Percentiles rank a stretch among this genome's conserved stretches.
phyloP scores from a whole-genome alignment of 768 basidiomycete genomes.

The Boletus eberwhitei region DNA sequence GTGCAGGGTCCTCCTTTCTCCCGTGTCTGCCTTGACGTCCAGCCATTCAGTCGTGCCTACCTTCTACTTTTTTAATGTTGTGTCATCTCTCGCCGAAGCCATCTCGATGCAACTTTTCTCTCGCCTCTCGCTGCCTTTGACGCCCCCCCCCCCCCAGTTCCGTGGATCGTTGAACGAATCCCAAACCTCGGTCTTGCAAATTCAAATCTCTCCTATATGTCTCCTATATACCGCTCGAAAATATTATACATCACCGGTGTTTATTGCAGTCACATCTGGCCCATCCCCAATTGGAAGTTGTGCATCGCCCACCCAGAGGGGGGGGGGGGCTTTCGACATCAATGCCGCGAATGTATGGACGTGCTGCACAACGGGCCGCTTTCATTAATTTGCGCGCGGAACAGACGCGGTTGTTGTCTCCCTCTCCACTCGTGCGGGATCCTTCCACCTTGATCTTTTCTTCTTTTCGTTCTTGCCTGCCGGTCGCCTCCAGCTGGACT shows the following conservation, averaged over 20 bases:
- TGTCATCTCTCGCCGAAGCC: slow-evolving; percentile 4
- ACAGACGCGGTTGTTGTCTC: too few species aligned
- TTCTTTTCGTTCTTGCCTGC: background rate
- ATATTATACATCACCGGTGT: slow-evolving; percentile 9
- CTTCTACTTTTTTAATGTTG: slow-evolving; percentile 1
- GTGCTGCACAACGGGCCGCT: background rate
- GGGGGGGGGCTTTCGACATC: too few species aligned
- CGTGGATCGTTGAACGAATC: background rate
- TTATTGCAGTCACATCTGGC: background rate
- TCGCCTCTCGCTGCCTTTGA: background rate
- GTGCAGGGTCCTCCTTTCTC: background rate
- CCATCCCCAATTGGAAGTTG: background rate
- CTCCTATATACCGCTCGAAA: background rate
- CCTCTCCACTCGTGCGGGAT: background rate
- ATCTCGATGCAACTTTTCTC: background rate
- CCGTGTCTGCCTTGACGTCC: slow-evolving; percentile 3
- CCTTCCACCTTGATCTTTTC: background rate
- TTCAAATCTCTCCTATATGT: background rate
- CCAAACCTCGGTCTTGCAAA: background rate
- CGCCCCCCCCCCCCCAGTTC: background rate
- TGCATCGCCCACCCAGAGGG: background rate
- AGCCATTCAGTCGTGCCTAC: background rate
- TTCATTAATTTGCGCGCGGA: background rate
- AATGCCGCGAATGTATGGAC: too few species aligned
- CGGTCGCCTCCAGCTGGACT: background rate